Percentiles rank a stretch among this genome's conserved stretches.
These are phyloP conservation scores for Tylopilus plumbeoviolaceoides DNA, from an alignment of 768 basidiomycete species.

Conservation along the genomic window DNA sequence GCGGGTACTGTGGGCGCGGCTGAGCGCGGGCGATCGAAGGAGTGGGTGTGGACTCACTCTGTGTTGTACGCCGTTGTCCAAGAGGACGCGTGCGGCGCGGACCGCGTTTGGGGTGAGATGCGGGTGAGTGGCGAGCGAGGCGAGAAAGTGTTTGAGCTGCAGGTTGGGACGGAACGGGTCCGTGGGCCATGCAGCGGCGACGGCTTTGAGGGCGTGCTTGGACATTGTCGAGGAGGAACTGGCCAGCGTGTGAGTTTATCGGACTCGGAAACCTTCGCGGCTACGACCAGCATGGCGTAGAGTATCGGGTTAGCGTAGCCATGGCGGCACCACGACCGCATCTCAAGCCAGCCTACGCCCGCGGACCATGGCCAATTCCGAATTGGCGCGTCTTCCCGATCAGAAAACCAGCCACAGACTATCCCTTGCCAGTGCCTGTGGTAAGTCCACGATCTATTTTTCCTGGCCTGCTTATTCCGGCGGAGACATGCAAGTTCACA, in stretches of 20 bases:
- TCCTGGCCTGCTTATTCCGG: background rate
- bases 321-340: no score
- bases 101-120: constrained; percentile 60
- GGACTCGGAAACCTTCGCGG: constrained; percentile 24
- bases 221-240: constrained; percentile 13
- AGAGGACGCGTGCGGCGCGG: constrained; percentile 51
- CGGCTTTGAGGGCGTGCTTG: constrained; percentile 44
- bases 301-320: no score
- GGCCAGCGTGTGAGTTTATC: constrained; percentile 10
- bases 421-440: background rate
- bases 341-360: background rate
- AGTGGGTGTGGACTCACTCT: constrained; percentile 39
- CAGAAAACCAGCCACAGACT: background rate
- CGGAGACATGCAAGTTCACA: background rate
- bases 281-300: background rate
- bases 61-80: constrained; percentile 52
- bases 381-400: background rate
- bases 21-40: background rate
- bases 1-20: constrained; percentile 49
- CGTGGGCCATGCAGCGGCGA: constrained; percentile 60
- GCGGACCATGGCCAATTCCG: background rate
- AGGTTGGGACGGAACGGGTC: constrained; percentile 78
- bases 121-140: constrained; percentile 64
- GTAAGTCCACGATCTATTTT: background rate
- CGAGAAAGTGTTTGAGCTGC: constrained; percentile 63